Percentiles rank a stretch among this genome's conserved stretches.
Conservation (phyloP, 1,139 yeast genomes). For the Candida neerlandica region DNA sequence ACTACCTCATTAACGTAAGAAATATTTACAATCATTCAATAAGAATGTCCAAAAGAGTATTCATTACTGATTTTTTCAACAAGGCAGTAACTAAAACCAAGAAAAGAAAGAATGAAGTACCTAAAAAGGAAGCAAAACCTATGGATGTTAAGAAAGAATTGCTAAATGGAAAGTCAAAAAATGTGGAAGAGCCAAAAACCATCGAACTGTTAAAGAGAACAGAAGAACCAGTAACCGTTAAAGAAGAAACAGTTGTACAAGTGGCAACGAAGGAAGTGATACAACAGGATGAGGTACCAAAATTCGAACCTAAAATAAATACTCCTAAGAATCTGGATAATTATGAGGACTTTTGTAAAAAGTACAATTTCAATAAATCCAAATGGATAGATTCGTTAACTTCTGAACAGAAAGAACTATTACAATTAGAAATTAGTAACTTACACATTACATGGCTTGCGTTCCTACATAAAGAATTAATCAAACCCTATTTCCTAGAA, state of each 20-base stretch:
- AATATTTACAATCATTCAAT: background rate
- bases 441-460: conserved; percentile 81
- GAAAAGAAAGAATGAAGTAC: background rate
- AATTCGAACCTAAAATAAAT: background rate
- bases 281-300: background rate
- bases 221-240: background rate
- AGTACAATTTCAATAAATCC: conserved; percentile 46
- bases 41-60: conserved; percentile 15
- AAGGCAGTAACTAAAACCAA: conserved; percentile 5
- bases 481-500: conserved; percentile 81
- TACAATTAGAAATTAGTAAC: conserved; percentile 68
- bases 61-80: conserved; percentile 17
- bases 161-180: background rate
- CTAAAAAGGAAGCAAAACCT: background rate
- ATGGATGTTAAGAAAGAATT: background rate
- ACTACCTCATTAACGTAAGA: background rate
- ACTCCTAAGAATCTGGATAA: background rate
- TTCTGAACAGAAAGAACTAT: conserved; percentile 52
- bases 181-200: background rate
- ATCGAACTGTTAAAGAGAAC: background rate
- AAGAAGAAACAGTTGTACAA: background rate
- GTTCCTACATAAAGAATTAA: conserved; percentile 67
- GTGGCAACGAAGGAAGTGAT: background rate
- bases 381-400: conserved; percentile 59
- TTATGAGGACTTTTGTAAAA: conserved; percentile 20